A percentile compares a stretch with the other conserved stretches of the same genome.
Evolutionary conservation across 2,329 filamentous ascomycete genomes (phyloP).

Genomic region (Calycina marina): DNA sequence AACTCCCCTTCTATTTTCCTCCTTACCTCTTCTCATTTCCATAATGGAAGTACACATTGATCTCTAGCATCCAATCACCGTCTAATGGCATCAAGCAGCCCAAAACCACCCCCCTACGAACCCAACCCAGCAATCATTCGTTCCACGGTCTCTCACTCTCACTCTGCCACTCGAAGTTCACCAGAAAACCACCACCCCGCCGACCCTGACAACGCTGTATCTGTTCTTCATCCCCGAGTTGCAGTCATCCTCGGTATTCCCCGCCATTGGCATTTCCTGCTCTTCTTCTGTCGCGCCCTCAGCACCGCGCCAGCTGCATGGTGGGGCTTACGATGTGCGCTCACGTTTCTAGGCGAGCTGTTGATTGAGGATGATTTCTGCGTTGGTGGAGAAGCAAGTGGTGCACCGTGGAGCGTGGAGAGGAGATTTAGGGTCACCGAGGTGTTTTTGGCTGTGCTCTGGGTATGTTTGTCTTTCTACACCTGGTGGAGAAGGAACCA

Average conservation of each 20-base stretch:
- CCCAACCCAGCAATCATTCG: no score
- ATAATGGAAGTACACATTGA: no score
- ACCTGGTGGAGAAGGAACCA: neutral
- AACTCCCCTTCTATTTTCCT: neutral
- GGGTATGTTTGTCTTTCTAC: conserved; percentile 35
- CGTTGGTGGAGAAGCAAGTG: conserved; percentile 24
- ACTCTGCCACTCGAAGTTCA: no score
- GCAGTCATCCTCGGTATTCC: conserved; percentile 66
- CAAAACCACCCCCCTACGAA: no score
- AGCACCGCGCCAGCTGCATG: conserved; percentile 56
- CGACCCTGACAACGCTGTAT: conserved; percentile 13
- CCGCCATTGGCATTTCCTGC: conserved; percentile 55
- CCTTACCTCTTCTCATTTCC: conserved; percentile 1
- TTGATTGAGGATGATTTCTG: conserved; percentile 30
- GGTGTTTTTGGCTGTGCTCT: conserved; percentile 57
- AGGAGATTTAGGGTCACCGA: conserved; percentile 46
- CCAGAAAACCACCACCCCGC: conserved; percentile 15
- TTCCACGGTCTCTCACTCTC: no score
- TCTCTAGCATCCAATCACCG: no score
- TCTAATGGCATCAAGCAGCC: no score
- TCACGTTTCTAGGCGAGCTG: conserved; percentile 53
- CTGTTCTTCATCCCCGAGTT: conserved; percentile 58
- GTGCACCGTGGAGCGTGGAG: conserved; percentile 28
- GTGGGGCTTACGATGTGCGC: conserved; percentile 55
- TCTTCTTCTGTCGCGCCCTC: conserved; percentile 57